A percentile compares a stretch with the other conserved stretches of the same genome.
These are phyloP conservation scores for Aspergillus cejpii DNA, from an alignment of 2,329 filamentous ascomycete genomes.

Conservation along the genomic window DNA sequence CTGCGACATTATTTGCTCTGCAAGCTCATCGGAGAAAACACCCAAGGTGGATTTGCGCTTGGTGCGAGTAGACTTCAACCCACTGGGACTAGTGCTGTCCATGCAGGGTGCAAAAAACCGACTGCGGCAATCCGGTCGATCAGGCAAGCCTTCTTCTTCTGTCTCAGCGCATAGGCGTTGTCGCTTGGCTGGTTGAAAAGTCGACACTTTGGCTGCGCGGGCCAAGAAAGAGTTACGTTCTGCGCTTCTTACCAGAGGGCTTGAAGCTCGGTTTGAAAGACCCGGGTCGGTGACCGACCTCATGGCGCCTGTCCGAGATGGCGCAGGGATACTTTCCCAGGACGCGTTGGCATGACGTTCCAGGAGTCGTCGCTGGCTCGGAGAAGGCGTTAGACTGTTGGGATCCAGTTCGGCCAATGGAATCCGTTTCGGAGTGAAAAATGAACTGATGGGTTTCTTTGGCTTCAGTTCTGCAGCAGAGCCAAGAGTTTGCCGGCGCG, in stretches of 20 bases:
- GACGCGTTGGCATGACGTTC: conserved; percentile 48
- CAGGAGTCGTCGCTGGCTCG: conserved; percentile 56
- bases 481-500: conserved; percentile 37
- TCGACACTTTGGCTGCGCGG: conserved; percentile 34
- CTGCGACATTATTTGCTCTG: conserved; percentile 46
- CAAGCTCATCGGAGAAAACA: conserved; percentile 49
- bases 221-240: conserved; percentile 38
- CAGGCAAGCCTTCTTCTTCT: conserved; percentile 30
- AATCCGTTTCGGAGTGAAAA: conserved; percentile 58
- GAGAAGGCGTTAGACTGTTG: conserved; percentile 60
- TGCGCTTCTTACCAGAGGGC: conserved; percentile 37
- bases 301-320: conserved; percentile 31
- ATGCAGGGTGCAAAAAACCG: conserved; percentile 42
- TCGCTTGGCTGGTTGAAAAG: conserved; percentile 46
- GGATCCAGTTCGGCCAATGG: conserved; percentile 62
- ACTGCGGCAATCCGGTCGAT: conserved; percentile 37
- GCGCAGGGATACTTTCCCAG: conserved; percentile 50
- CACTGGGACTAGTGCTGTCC: conserved; percentile 37
- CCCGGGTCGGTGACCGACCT: conserved; percentile 33
- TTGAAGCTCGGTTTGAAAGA: conserved; percentile 35
- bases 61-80: conserved; percentile 29
- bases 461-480: conserved; percentile 51
- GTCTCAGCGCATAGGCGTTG: conserved; percentile 48
- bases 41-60: conserved; percentile 43
- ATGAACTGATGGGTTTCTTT: conserved; percentile 56